Evolutionary conservation across 306 rosid species (phyloP).

Genomic region (Lablab purpureus): DNA sequence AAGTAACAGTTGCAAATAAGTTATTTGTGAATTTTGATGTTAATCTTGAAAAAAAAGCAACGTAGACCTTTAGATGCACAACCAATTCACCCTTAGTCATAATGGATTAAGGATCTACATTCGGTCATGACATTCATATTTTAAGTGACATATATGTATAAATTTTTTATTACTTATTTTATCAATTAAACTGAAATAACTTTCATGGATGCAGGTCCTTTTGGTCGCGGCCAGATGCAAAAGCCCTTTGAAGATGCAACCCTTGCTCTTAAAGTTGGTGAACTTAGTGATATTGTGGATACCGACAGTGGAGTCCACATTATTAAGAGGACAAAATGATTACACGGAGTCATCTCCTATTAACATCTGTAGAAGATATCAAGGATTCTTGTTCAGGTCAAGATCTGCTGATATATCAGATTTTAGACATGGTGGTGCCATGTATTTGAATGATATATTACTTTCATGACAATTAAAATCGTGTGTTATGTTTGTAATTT

Average conservation of each 20-base stretch:
- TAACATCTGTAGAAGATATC: constrained; percentile 42
- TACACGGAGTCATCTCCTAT: constrained; percentile 36
- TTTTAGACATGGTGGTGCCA: constrained; percentile 46
- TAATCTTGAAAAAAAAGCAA: neutral
- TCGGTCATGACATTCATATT: neutral
- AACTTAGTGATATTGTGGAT: constrained; percentile 86
- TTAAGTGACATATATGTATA: neutral
- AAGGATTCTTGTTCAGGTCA: constrained; percentile 41
- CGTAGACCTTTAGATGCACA: neutral
- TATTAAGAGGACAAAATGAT: constrained; percentile 80
- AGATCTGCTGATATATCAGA: constrained; percentile 40
- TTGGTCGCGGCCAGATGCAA: constrained; percentile 99
- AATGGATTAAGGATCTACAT: neutral
- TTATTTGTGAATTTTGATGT: neutral
- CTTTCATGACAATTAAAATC: constrained; percentile 43
- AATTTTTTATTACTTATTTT: neutral
- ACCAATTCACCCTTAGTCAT: neutral
- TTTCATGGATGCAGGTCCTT: constrained; percentile 73
- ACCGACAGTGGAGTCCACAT: constrained; percentile 97
- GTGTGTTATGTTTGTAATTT: constrained; percentile 54
- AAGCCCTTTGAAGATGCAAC: constrained; percentile 95
- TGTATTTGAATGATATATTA: constrained; percentile 50
- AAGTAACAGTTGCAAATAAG: neutral
- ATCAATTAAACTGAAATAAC: neutral
- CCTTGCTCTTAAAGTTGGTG: constrained; percentile 81